Evolutionary conservation across 164 flowering plant species (phyloP).

Genomic region (Tetracentron sinense): DNA sequence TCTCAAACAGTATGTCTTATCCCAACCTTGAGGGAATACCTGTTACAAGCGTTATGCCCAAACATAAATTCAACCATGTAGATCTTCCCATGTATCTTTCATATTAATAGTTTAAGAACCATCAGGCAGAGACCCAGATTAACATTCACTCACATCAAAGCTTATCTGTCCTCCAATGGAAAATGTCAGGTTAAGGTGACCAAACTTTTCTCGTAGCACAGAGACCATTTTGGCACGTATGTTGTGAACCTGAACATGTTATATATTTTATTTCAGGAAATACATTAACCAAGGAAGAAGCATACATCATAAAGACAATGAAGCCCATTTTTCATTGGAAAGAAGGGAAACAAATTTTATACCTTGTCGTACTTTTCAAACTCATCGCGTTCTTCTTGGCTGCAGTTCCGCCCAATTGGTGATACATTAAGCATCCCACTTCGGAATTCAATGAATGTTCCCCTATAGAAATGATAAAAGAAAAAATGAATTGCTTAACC

Average conservation of each 20-base stretch:
- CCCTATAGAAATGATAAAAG: constrained; percentile 37
- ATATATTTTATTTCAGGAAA: constrained; percentile 4
- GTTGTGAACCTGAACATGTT: constrained; percentile 60
- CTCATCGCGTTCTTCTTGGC: constrained; percentile 95
- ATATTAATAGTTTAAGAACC: background rate
- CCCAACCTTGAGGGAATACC: constrained; percentile 99
- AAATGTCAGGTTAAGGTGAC: constrained; percentile 85
- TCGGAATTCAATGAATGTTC: constrained; percentile 95
- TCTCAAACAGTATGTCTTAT: constrained; percentile 89
- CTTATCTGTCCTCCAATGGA: constrained; percentile 99
- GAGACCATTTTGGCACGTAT: constrained; percentile 85
- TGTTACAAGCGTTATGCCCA: constrained; percentile 26
- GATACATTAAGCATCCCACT: constrained; percentile 97
- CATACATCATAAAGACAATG: background rate
- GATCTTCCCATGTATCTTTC: too few species aligned
- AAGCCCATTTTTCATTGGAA: background rate
- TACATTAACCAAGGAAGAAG: background rate
- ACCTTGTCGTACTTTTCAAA: constrained; percentile 97
- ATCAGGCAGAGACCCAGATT: background rate
- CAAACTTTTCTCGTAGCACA: constrained; percentile 82
- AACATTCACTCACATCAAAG: constrained; percentile 72
- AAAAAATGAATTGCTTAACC: background rate
- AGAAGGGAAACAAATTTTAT: constrained; percentile 10
- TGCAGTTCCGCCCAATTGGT: constrained; percentile 97
- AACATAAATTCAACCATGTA: background rate